phyloP scores from a whole-genome alignment of 2,329 filamentous ascomycete genomes.

The Epichloe typhina region DNA sequence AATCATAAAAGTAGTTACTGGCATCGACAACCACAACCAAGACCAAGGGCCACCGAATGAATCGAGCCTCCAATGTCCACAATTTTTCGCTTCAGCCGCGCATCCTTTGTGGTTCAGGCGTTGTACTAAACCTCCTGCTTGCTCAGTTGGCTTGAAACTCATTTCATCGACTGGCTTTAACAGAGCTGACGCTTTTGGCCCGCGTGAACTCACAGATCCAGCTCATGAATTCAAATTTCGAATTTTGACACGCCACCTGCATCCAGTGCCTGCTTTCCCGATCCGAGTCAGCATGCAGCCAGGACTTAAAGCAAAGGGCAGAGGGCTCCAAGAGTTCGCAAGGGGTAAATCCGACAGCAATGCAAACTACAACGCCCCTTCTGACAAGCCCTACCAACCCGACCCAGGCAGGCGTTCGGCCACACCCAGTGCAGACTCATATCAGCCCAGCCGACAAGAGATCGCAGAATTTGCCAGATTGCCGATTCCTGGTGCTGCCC shows the following conservation, averaged over 20 bases:
- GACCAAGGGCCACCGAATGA: background rate
- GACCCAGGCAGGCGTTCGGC: constrained; percentile 10
- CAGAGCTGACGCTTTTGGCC: background rate
- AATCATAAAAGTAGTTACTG: background rate
- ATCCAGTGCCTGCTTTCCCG: background rate
- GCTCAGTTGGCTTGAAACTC: too few species aligned
- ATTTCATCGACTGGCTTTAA: too few species aligned
- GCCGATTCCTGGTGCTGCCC: constrained; percentile 19
- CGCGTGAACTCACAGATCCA: background rate
- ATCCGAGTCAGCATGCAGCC: constrained; percentile 15
- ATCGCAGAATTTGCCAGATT: constrained; percentile 22
- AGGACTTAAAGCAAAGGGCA: constrained; percentile 18
- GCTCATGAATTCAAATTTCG: background rate
- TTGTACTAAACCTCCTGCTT: background rate
- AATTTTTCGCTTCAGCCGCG: background rate
- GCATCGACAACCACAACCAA: background rate
- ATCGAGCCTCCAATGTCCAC: background rate
- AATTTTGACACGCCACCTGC: background rate
- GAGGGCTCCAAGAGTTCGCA: constrained; percentile 20
- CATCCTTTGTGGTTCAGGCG: background rate
- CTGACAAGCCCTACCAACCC: constrained; percentile 7
- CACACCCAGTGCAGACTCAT: constrained; percentile 6
- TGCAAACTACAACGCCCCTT: constrained; percentile 10
- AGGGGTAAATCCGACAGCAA: constrained; percentile 14
- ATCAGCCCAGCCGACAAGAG: constrained; percentile 14